Percentiles rank a stretch among this genome's conserved stretches.
phyloP scores from a whole-genome alignment of 768 basidiomycete species.

The Calocybe cyanea region DNA sequence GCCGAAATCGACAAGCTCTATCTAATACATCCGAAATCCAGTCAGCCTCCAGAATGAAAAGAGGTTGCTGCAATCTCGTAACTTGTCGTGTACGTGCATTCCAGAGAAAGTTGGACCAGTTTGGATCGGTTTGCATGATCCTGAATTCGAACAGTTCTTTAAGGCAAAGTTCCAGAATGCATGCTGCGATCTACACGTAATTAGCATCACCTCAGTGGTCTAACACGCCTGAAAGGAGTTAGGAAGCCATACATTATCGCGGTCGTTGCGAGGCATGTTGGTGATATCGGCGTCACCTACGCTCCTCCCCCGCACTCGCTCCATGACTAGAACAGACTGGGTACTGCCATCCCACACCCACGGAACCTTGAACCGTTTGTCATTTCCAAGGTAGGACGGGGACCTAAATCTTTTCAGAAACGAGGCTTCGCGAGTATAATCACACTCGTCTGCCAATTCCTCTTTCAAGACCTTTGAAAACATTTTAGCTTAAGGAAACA shows the following conservation, averaged over 20 bases:
- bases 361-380: slow-evolving; percentile 76
- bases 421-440: slow-evolving; percentile 81
- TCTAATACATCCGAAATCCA: slow-evolving; percentile 28
- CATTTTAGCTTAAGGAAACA: background rate
- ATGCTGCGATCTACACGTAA: slow-evolving; percentile 66
- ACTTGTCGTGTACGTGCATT: slow-evolving; percentile 62
- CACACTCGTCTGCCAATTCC: slow-evolving; percentile 90
- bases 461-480: slow-evolving; percentile 72
- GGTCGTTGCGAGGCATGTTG: slow-evolving; percentile 56
- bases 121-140: slow-evolving; percentile 97
- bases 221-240: no score
- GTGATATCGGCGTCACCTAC: slow-evolving; percentile 63
- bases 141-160: slow-evolving; percentile 88
- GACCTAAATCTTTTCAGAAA: slow-evolving; percentile 62
- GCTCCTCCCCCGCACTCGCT: slow-evolving; percentile 74
- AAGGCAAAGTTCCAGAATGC: slow-evolving; percentile 82
- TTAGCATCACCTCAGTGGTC: background rate
- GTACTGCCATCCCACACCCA: slow-evolving; percentile 85
- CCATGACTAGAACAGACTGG: slow-evolving; percentile 84
- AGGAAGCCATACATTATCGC: slow-evolving; percentile 59
- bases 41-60: background rate
- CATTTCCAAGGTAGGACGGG: slow-evolving; percentile 45
- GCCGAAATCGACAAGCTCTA: slow-evolving; percentile 94
- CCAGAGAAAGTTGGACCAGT: slow-evolving; percentile 98
- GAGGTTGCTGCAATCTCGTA: slow-evolving; percentile 24